phyloP scores from a whole-genome alignment of 208 protist genomes.

The Acanthamoeba sp. region DNA sequence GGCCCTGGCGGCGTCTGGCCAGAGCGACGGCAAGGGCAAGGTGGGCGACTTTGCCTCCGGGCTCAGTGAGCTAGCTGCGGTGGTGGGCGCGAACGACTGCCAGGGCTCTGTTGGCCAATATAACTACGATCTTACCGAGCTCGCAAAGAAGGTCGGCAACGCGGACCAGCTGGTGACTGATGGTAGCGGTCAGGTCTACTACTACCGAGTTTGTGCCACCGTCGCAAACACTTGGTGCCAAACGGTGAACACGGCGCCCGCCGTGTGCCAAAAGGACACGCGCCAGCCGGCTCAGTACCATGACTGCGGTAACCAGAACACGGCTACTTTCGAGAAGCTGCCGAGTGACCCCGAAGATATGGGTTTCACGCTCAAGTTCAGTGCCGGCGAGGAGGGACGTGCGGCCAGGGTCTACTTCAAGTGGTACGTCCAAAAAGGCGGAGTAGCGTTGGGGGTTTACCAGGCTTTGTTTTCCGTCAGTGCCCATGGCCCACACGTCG shows the following conservation, averaged over 20 bases:
- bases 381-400: background rate
- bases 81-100: too few species aligned
- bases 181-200: background rate
- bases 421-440: background rate
- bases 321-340: background rate
- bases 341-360: background rate
- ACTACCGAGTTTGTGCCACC: background rate
- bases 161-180: too few species aligned
- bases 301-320: background rate
- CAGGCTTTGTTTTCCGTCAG: too few species aligned
- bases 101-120: too few species aligned
- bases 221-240: background rate
- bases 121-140: too few species aligned
- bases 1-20: too few species aligned
- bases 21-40: too few species aligned
- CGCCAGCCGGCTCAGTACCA: background rate
- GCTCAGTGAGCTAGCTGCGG: too few species aligned
- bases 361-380: background rate
- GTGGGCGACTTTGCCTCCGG: too few species aligned
- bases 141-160: too few species aligned
- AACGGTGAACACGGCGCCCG: background rate
- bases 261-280: background rate
- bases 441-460: too few species aligned
- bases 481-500: too few species aligned
- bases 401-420: background rate